A percentile compares a stretch with the other conserved stretches of the same genome.
These are phyloP conservation scores for Cylindrotheca closterium DNA, from an alignment of 108 stramenopile species.

Conservation along the genomic window DNA sequence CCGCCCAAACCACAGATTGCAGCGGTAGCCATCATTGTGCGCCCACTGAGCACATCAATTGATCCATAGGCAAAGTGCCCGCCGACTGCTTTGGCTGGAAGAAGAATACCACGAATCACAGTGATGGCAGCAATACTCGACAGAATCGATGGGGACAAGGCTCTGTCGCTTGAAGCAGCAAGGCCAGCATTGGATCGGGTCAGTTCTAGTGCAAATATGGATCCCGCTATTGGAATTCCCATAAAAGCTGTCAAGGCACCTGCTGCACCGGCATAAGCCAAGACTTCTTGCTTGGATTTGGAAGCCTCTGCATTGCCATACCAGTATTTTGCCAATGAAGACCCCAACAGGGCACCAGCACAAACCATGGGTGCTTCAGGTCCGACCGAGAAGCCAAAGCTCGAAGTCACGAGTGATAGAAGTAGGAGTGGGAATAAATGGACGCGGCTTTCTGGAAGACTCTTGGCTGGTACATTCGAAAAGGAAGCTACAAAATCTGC, in stretches of 20 bases:
- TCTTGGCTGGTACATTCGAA: constrained; percentile 2
- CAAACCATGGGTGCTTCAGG: constrained; percentile 77
- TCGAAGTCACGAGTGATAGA: constrained; percentile 46
- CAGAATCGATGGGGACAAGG: constrained; percentile 35
- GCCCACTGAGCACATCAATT: constrained; percentile 32
- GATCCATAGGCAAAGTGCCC: constrained; percentile 59
- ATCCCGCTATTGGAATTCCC: constrained; percentile 62
- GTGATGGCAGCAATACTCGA: constrained; percentile 50
- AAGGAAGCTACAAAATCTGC: background rate
- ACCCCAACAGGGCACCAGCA: constrained; percentile 41
- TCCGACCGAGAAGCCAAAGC: constrained; percentile 61
- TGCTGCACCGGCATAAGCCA: constrained; percentile 38
- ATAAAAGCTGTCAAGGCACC: constrained; percentile 68
- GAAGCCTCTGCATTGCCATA: constrained; percentile 13
- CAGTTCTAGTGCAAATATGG: constrained; percentile 68
- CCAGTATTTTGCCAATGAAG: constrained; percentile 18
- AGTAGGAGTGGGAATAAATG: constrained; percentile 39
- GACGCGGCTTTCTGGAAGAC: constrained; percentile 26
- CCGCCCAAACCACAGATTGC: constrained; percentile 47
- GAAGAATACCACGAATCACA: constrained; percentile 33
- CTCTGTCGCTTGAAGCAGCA: constrained; percentile 19
- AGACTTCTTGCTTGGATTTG: constrained; percentile 19
- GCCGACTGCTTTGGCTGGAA: constrained; percentile 27
- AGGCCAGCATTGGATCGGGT: constrained; percentile 44
- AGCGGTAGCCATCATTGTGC: constrained; percentile 30